phyloP scores from a whole-genome alignment of 2,329 filamentous ascomycete genomes.

The Xylariales sp. region DNA sequence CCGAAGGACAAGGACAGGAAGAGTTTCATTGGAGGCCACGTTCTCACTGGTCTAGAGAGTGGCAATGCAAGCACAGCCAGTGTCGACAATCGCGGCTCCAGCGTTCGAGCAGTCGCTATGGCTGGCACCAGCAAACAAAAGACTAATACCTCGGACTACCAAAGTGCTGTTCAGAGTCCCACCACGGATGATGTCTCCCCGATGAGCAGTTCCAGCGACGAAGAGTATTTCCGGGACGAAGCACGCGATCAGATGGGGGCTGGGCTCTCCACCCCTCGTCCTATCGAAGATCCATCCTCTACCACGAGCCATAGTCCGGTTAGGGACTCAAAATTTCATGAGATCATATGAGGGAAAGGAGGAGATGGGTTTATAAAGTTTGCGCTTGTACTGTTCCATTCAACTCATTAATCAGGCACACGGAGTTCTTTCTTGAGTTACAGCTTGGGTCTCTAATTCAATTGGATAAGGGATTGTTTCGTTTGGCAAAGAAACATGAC shows the following conservation, averaged over 20 bases:
- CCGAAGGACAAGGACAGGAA: slow-evolving; percentile 21
- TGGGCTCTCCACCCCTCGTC: slow-evolving; percentile 32
- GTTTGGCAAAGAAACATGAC: neutral
- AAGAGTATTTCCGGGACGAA: slow-evolving; percentile 32
- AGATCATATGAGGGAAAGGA: slow-evolving; percentile 39
- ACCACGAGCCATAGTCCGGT: slow-evolving; percentile 46
- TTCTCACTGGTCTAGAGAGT: slow-evolving; percentile 35
- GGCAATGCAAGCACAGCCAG: slow-evolving; percentile 41
- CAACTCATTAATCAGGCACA: neutral
- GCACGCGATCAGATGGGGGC: slow-evolving; percentile 40
- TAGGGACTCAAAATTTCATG: slow-evolving; percentile 54
- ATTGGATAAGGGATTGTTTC: neutral
- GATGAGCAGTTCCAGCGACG: slow-evolving; percentile 27
- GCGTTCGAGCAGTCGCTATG: slow-evolving; percentile 41
- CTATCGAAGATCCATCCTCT: slow-evolving; percentile 27
- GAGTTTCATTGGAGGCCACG: slow-evolving; percentile 47
- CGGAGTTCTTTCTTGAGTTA: neutral
- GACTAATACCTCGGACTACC: slow-evolving; percentile 18
- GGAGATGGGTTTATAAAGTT: neutral
- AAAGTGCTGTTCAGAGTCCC: slow-evolving; percentile 11
- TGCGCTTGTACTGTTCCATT: neutral
- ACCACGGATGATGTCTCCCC: slow-evolving; percentile 19
- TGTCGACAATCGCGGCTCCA: slow-evolving; percentile 35
- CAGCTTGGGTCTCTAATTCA: neutral
- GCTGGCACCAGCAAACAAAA: slow-evolving; percentile 34